Conservation (phyloP, 2,329 filamentous ascomycete genomes). For the Exophiala bonariae region DNA sequence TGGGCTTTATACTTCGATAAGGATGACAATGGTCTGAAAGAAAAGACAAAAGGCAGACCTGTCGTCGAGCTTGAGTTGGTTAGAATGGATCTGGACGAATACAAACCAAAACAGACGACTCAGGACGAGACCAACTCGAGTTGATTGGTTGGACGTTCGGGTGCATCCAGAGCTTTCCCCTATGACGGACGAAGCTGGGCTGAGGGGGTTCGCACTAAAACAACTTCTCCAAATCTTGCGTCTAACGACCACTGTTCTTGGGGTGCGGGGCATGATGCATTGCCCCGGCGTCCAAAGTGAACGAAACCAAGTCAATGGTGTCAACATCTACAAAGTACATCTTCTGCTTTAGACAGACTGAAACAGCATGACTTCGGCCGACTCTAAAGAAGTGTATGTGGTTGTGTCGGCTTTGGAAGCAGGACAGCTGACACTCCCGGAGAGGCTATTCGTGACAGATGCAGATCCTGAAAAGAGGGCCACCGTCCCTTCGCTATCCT, state of each 20-base stretch:
- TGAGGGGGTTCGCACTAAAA: too few species aligned
- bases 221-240: conserved; percentile 3
- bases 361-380: conserved; percentile 9
- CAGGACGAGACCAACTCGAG: too few species aligned
- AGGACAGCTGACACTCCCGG: conserved; percentile 49
- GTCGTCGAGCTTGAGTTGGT: conserved; percentile 58
- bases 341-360: not conserved
- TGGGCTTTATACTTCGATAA: conserved; percentile 47
- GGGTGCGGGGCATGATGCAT: too few species aligned
- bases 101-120: not conserved
- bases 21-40: conserved; percentile 39
- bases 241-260: too few species aligned
- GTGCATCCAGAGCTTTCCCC: not conserved
- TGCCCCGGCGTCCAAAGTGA: too few species aligned
- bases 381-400: conserved; percentile 29
- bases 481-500: conserved; percentile 55
- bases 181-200: too few species aligned
- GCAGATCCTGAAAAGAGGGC: conserved; percentile 43
- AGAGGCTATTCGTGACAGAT: conserved; percentile 47
- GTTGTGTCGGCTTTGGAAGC: conserved; percentile 40
- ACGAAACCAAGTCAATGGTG: too few species aligned
- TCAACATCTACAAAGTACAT: not conserved
- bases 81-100: conserved; percentile 3
- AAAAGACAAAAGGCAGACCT: conserved; percentile 50
- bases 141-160: not conserved